phyloP scores from a whole-genome alignment of 2,329 filamentous ascomycete species.

The Beauveria sp. region DNA sequence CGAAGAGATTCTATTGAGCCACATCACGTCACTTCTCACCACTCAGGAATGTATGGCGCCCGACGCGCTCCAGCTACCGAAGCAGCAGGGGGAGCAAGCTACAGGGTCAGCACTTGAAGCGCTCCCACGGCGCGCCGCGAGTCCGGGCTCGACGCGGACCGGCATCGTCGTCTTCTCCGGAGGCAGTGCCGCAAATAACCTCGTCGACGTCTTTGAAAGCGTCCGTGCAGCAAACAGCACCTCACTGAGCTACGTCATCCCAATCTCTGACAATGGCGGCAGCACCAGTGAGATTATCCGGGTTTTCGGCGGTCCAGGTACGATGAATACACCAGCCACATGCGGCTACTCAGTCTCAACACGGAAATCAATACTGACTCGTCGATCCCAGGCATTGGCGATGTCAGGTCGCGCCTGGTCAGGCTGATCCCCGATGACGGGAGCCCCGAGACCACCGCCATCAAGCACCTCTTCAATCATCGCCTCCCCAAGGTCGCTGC shows the following conservation, averaged over 20 bases:
- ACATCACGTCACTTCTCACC: not conserved
- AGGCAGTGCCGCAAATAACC: conserved; percentile 86
- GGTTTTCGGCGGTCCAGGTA: conserved; percentile 88
- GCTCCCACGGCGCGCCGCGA: conserved; percentile 1
- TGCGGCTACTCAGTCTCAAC: not conserved
- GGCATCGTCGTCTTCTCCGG: conserved; percentile 79
- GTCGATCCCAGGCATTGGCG: conserved; percentile 45
- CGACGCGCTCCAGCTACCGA: not conserved
- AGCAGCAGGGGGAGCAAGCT: not conserved
- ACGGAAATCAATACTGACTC: not conserved
- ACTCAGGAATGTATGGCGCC: not conserved
- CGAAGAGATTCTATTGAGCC: not conserved
- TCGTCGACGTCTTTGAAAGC: conserved; percentile 80
- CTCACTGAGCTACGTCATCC: conserved; percentile 76
- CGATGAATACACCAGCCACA: conserved; percentile 13
- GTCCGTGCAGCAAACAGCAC: conserved; percentile 58
- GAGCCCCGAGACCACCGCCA: conserved; percentile 60
- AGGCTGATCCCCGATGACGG: conserved; percentile 69
- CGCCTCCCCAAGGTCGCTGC: conserved; percentile 54
- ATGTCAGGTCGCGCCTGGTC: conserved; percentile 59
- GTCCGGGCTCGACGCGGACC: conserved; percentile 1
- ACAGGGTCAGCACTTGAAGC: not conserved
- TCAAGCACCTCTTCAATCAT: conserved; percentile 82
- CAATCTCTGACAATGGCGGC: conserved; percentile 92
- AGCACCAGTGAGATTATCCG: conserved; percentile 89